These are phyloP conservation scores for Naegleria gruberi DNA, from an alignment of 208 protist genomes.

Conservation along the genomic window DNA sequence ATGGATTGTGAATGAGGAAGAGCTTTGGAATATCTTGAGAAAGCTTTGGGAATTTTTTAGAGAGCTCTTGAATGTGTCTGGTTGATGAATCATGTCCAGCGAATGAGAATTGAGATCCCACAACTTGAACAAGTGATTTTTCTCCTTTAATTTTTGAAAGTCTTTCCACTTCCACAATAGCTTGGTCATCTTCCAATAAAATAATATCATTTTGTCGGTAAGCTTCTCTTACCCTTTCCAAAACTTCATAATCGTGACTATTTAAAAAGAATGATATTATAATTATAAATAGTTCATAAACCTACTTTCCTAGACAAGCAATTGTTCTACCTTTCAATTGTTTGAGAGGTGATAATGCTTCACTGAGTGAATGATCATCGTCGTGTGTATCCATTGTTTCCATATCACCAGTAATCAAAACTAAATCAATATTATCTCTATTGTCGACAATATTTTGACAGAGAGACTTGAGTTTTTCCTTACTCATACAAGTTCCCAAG, in stretches of 20 bases:
- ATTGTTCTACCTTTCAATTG: neutral
- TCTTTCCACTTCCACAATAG: neutral
- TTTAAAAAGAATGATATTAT: neutral
- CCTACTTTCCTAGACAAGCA: conserved; percentile 16
- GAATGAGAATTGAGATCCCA: neutral
- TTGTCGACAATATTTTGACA: neutral
- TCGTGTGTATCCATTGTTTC: neutral
- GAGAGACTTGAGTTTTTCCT: neutral
- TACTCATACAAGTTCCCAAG: neutral
- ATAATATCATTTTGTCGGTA: neutral
- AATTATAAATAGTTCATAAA: neutral
- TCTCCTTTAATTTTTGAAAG: no score
- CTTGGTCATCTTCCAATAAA: neutral
- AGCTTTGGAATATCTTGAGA: neutral
- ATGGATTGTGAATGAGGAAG: neutral
- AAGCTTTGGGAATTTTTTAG: neutral
- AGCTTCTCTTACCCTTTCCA: neutral
- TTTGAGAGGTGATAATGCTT: neutral
- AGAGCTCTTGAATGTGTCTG: neutral
- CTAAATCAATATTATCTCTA: neutral
- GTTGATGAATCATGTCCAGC: neutral
- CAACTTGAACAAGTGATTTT: neutral
- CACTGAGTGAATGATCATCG: neutral
- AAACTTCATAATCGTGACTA: neutral
- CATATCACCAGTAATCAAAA: neutral